Conservation (phyloP, 805 yeast genomes). For the Suhomyces kilbournensis region DNA sequence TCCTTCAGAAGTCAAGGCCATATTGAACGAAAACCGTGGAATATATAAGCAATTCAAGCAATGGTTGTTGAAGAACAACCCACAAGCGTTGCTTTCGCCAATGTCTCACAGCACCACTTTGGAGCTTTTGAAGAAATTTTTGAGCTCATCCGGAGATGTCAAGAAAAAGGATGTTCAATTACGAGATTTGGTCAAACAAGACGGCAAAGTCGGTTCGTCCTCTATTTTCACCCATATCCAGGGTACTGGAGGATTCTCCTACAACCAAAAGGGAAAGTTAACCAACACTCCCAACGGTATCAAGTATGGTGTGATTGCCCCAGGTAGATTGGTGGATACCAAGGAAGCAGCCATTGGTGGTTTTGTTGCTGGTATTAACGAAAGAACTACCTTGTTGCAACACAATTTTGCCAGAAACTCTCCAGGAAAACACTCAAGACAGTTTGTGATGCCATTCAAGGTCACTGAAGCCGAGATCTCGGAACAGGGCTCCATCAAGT, state of each 20-base stretch:
- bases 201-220: conserved; percentile 10
- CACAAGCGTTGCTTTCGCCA: conserved; percentile 28
- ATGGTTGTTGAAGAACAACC: conserved; percentile 54
- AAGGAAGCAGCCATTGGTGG: conserved; percentile 62
- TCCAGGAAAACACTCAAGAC: conserved; percentile 43
- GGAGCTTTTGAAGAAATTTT: conserved; percentile 33
- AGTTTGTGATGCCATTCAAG: conserved; percentile 42
- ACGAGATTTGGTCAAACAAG: conserved; percentile 21
- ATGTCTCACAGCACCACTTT: conserved; percentile 21
- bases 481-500: conserved; percentile 36
- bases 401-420: conserved; percentile 30
- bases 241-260: conserved; percentile 78
- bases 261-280: conserved; percentile 65
- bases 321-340: conserved; percentile 62
- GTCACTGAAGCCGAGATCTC: conserved; percentile 36
- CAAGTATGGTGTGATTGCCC: conserved; percentile 50
- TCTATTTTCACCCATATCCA: conserved; percentile 30
- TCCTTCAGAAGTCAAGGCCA: conserved; percentile 23
- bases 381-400: conserved; percentile 33
- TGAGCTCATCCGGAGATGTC: conserved; percentile 20
- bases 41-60: conserved; percentile 52
- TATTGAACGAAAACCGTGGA: conserved; percentile 41
- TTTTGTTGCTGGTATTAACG: conserved; percentile 37
- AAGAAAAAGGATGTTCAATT: conserved; percentile 20
- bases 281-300: conserved; percentile 70